Percentiles rank a stretch among this genome's conserved stretches.
These are phyloP conservation scores for Leucocoprinus sp. DNA, from an alignment of 768 basidiomycete genomes.

Conservation along the genomic window DNA sequence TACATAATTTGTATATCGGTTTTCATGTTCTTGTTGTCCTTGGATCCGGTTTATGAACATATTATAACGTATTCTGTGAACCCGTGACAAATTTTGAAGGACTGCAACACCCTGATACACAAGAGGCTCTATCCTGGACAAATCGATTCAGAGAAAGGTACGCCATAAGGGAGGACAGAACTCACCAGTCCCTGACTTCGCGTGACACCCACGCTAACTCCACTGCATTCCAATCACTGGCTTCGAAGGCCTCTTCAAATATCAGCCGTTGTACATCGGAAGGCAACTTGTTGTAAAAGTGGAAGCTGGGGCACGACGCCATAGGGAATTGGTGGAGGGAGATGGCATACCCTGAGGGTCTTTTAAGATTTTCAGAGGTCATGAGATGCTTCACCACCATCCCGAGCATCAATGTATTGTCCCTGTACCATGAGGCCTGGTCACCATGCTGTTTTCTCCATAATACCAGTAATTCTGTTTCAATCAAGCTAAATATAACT, in stretches of 20 bases:
- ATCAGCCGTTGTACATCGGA: conserved; percentile 1
- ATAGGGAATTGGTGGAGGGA: no score
- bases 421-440: no score
- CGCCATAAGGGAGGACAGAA: neutral
- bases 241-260: conserved; percentile 10
- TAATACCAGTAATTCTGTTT: no score
- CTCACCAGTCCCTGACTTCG: conserved; percentile 7
- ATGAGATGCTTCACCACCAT: no score
- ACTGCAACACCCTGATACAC: conserved; percentile 6
- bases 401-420: no score
- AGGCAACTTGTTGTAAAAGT: neutral
- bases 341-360: no score
- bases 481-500: no score
- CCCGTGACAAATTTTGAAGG: neutral
- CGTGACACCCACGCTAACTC: conserved; percentile 6
- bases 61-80: neutral
- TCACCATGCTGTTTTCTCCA: no score
- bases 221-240: neutral
- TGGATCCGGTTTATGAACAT: neutral
- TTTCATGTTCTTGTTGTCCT: neutral
- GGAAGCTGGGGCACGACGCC: no score
- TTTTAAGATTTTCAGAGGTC: no score
- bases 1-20: conserved; percentile 4
- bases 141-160: neutral
- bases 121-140: conserved; percentile 9